Conservation (phyloP, 2,329 filamentous ascomycete species). For the Passalora sequoiae region DNA sequence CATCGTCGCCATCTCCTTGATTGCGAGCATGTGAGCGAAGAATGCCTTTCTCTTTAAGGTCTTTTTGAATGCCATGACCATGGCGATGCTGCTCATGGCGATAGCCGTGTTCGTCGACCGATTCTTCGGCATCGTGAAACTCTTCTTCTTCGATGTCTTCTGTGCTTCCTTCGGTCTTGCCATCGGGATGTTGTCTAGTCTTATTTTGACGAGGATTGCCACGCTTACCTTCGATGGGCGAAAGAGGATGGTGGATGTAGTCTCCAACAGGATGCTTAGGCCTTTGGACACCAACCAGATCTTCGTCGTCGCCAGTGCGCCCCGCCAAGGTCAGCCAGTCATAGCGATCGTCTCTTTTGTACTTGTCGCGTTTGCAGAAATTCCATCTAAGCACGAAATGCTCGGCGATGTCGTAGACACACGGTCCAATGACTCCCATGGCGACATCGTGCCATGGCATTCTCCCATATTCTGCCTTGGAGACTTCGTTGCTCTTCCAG, state of each 20-base stretch:
- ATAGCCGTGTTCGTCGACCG: slow-evolving; percentile 32
- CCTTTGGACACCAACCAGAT: slow-evolving; percentile 80
- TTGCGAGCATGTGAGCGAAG: slow-evolving; percentile 8
- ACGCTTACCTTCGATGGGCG: slow-evolving; percentile 62
- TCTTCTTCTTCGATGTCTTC: slow-evolving; percentile 19
- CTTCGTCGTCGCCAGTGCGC: slow-evolving; percentile 70
- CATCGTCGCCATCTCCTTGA: slow-evolving; percentile 4
- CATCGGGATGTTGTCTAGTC: slow-evolving; percentile 19
- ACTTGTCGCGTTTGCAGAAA: slow-evolving; percentile 94
- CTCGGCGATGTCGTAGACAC: slow-evolving; percentile 89
- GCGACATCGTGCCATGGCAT: slow-evolving; percentile 99
- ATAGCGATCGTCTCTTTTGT: slow-evolving; percentile 78
- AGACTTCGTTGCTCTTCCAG: slow-evolving; percentile 90
- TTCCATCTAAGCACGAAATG: slow-evolving; percentile 96
- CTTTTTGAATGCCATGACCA: slow-evolving; percentile 28
- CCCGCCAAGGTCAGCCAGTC: slow-evolving; percentile 82
- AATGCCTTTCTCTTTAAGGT: slow-evolving; percentile 19
- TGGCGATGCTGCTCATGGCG: slow-evolving; percentile 27
- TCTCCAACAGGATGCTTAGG: slow-evolving; percentile 85
- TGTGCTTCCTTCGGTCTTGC: slow-evolving; percentile 10
- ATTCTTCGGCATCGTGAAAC: slow-evolving; percentile 28
- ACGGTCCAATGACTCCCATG: slow-evolving; percentile 85
- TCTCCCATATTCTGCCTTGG: slow-evolving; percentile 82
- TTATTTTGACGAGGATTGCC: slow-evolving; percentile 40
- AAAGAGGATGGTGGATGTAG: slow-evolving; percentile 75